These are phyloP conservation scores for Eremothecium cymbalariae DNA, from an alignment of 1,139 yeast species.

Conservation along the genomic window DNA sequence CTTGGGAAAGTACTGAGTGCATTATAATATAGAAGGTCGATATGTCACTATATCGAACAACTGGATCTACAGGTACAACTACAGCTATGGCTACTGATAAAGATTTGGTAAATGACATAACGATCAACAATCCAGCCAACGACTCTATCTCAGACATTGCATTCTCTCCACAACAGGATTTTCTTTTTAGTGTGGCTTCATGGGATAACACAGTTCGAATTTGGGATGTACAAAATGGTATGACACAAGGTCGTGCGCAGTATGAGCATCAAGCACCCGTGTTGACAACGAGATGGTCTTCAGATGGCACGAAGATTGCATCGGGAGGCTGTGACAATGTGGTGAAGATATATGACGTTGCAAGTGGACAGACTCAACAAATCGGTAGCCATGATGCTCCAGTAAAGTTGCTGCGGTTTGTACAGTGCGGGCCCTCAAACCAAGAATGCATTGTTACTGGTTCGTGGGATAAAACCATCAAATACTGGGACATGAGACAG, in stretches of 20 bases:
- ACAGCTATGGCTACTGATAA: slow-evolving; percentile 51
- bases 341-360: slow-evolving; percentile 75
- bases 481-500: slow-evolving; percentile 69
- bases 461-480: slow-evolving; percentile 93
- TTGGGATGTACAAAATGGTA: slow-evolving; percentile 69
- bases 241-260: slow-evolving; percentile 75
- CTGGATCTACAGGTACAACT: slow-evolving; percentile 18
- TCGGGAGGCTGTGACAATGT: slow-evolving; percentile 93
- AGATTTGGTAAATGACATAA: slow-evolving; percentile 66
- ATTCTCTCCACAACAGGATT: slow-evolving; percentile 89
- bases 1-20: too few species aligned
- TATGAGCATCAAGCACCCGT: slow-evolving; percentile 91
- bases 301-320: slow-evolving; percentile 79
- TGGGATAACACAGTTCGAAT: slow-evolving; percentile 96
- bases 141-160: slow-evolving; percentile 83
- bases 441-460: slow-evolving; percentile 85
- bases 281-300: slow-evolving; percentile 69
- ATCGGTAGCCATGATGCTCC: slow-evolving; percentile 84
- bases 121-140: slow-evolving; percentile 79
- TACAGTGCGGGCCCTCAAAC: slow-evolving; percentile 73
- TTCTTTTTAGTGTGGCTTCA: slow-evolving; percentile 65
- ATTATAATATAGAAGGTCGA: too few species aligned
- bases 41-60: slow-evolving; percentile 25
- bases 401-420: slow-evolving; percentile 65
- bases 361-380: slow-evolving; percentile 72